phyloP scores from a whole-genome alignment of 257 asterid genomes.

The Nicotiana paniculata region DNA sequence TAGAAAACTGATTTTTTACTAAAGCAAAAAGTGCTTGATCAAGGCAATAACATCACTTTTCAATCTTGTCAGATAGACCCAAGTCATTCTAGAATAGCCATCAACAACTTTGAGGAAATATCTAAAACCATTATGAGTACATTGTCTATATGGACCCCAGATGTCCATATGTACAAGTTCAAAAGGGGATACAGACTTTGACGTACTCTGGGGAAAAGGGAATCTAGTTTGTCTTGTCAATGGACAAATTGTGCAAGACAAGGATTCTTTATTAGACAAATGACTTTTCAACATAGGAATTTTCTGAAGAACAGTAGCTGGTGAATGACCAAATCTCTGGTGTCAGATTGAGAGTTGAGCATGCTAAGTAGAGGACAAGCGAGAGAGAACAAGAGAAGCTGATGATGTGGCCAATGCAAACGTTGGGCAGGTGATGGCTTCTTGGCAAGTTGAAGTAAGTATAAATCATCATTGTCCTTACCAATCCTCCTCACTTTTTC shows the following conservation, averaged over 20 bases:
- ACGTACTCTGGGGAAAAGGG: not conserved
- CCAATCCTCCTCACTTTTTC: too few species aligned
- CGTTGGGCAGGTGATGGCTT: too few species aligned
- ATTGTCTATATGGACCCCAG: not conserved
- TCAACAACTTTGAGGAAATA: not conserved
- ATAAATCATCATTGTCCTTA: too few species aligned
- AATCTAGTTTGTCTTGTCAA: not conserved
- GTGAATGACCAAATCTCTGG: too few species aligned
- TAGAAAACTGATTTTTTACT: too few species aligned
- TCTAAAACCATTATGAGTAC: not conserved
- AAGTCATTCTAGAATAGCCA: not conserved
- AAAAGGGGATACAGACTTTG: not conserved
- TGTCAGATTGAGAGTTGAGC: too few species aligned
- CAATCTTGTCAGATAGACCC: not conserved
- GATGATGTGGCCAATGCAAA: too few species aligned
- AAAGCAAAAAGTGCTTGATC: too few species aligned
- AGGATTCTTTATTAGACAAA: not conserved
- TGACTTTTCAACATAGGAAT: not conserved
- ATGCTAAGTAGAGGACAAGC: too few species aligned
- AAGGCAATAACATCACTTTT: not conserved
- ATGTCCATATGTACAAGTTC: not conserved
- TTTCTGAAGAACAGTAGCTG: too few species aligned
- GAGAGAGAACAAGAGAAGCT: too few species aligned
- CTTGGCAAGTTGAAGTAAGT: too few species aligned
- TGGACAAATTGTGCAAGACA: not conserved